These are phyloP conservation scores for Syzygium oleosum DNA, from an alignment of 345 rosid genomes.

Conservation along the genomic window DNA sequence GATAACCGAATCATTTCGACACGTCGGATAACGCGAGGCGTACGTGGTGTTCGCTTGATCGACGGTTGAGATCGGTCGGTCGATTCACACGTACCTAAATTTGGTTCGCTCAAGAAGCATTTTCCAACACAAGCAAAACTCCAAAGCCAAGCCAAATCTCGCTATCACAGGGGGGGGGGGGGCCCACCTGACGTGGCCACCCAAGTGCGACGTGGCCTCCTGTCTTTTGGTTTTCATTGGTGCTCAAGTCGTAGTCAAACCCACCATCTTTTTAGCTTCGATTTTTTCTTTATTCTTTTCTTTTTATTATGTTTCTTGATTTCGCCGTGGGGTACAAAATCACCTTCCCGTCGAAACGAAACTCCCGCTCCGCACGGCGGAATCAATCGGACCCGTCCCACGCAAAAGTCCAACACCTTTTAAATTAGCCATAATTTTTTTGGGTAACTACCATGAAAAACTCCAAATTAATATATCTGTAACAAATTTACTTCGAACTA, in stretches of 20 bases:
- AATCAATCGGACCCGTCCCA: too few relatives aligned
- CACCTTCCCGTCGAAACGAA: not conserved
- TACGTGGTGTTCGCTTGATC: not conserved
- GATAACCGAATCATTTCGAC: not conserved
- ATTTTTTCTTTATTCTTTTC: not conserved
- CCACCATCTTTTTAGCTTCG: not conserved
- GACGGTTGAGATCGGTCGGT: not conserved
- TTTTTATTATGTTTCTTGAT: not conserved
- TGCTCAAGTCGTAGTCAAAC: not conserved
- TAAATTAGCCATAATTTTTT: not conserved
- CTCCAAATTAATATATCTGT: rapidly evolving
- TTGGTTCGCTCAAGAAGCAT: not conserved
- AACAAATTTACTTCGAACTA: rapidly evolving
- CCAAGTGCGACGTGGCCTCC: not conserved
- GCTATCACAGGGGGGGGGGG: not conserved
- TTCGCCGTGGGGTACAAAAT: not conserved
- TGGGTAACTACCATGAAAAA: rapidly evolving
- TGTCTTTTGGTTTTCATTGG: not conserved
- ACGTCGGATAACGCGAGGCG: not conserved
- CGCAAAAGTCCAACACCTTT: not conserved
- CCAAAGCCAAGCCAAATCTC: not conserved
- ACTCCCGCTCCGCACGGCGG: not conserved
- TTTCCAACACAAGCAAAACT: not conserved
- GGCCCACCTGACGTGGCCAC: not conserved
- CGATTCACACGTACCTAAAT: not conserved